Evolutionary conservation across 495 filamentous ascomycete species (phyloP).

Genomic region (Entonaema liquescens): DNA sequence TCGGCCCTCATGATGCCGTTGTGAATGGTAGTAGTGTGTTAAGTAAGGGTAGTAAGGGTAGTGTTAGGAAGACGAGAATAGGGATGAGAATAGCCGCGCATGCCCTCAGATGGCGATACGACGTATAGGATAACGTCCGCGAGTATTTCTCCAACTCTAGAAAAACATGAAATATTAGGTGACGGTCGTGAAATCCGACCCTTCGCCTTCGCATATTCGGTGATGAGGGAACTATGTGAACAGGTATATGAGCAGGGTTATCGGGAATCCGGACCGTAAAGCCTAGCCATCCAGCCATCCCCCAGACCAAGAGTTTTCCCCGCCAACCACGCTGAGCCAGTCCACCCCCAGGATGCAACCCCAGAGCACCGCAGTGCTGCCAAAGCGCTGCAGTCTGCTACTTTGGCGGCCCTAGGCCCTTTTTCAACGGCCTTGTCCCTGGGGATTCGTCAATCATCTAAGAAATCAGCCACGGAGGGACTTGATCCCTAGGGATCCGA

Average conservation of each 20-base stretch:
- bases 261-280: slow-evolving; percentile 42
- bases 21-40: slow-evolving; percentile 20
- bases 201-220: slow-evolving; percentile 33
- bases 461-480: slow-evolving; percentile 43
- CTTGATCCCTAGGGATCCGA: slow-evolving; percentile 42
- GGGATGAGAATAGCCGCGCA: slow-evolving; percentile 36
- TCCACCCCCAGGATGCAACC: slow-evolving; percentile 37
- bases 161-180: slow-evolving; percentile 23
- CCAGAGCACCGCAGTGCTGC: slow-evolving; percentile 30
- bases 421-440: slow-evolving; percentile 32
- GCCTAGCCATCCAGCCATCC: slow-evolving; percentile 42
- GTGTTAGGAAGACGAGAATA: slow-evolving; percentile 38
- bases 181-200: slow-evolving; percentile 9
- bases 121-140: slow-evolving; percentile 34
- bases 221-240: slow-evolving; percentile 21
- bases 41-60: neutral
- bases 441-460: slow-evolving; percentile 38
- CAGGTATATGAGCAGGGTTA: slow-evolving; percentile 26
- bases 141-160: slow-evolving; percentile 26
- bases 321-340: slow-evolving; percentile 42
- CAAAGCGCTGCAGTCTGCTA: slow-evolving; percentile 31
- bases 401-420: slow-evolving; percentile 17
- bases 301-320: slow-evolving; percentile 44
- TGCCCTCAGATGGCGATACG: slow-evolving; percentile 24
- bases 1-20: slow-evolving; percentile 33